Conservation (phyloP, 2,329 filamentous ascomycete genomes). For the Trichoderma pleuroti region DNA sequence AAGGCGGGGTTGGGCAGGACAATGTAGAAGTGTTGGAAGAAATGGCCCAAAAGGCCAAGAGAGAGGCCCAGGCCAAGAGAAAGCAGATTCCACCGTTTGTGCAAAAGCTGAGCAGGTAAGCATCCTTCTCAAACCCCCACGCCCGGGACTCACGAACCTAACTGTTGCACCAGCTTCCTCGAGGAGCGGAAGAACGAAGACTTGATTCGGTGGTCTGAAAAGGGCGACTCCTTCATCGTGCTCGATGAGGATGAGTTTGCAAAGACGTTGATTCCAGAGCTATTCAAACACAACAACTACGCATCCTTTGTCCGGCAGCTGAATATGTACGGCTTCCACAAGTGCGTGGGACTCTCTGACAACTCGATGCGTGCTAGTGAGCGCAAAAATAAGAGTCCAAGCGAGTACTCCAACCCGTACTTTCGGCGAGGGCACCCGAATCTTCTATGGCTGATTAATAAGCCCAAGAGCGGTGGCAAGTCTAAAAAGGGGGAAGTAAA, state of each 20-base stretch:
- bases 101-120: conserved; percentile 93
- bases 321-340: conserved; percentile 98
- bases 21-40: conserved; percentile 77
- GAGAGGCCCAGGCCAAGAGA: conserved; percentile 81
- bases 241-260: conserved; percentile 98
- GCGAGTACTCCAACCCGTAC: conserved; percentile 96
- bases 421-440: conserved; percentile 92
- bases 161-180: conserved; percentile 67
- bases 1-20: conserved; percentile 52
- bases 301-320: conserved; percentile 92
- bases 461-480: conserved; percentile 73
- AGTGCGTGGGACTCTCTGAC: conserved; percentile 87
- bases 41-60: conserved; percentile 75
- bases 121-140: not conserved
- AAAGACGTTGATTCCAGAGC: conserved; percentile 90
- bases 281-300: conserved; percentile 99
- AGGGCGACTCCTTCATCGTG: conserved; percentile 94
- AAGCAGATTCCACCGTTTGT: conserved; percentile 98
- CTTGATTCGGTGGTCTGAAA: conserved; percentile 93
- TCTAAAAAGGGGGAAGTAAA: conserved; percentile 53
- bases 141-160: conserved; percentile 18
- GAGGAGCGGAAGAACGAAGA: conserved; percentile 92
- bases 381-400: conserved; percentile 94
- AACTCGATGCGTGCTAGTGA: conserved; percentile 98
- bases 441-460: conserved; percentile 92